Percentiles rank a stretch among this genome's conserved stretches.
These are phyloP conservation scores for Chloris gayana DNA, from an alignment of 176 grass and related monocot genomes.

Conservation along the genomic window DNA sequence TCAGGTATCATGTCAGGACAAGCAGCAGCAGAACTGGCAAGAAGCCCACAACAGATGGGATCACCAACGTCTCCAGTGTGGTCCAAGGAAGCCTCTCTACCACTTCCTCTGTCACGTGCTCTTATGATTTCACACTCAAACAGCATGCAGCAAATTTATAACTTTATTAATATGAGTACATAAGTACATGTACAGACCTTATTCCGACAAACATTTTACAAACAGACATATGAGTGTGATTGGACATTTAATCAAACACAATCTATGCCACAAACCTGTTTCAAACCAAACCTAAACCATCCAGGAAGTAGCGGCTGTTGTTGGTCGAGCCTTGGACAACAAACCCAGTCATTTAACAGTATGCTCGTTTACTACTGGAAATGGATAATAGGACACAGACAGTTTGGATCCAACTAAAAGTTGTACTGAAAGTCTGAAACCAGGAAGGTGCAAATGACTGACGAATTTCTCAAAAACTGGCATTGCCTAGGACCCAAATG, in stretches of 20 bases:
- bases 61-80: neutral
- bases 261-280: neutral
- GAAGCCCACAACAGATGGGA: neutral
- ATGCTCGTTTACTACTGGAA: neutral
- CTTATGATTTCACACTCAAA: neutral
- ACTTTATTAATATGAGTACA: neutral
- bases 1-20: constrained; percentile 3
- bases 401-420: neutral
- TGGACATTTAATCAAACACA: neutral
- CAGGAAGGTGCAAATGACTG: neutral
- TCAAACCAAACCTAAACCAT: neutral
- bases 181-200: neutral
- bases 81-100: neutral
- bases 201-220: neutral
- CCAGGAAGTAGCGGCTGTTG: neutral
- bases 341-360: neutral
- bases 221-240: neutral
- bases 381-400: neutral
- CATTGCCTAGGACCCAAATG: neutral
- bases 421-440: neutral
- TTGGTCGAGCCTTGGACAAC: neutral
- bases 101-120: neutral
- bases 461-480: neutral
- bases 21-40: neutral
- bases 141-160: neutral